Evolutionary conservation across 768 basidiomycete species (phyloP).

Genomic region (Trametes meyenii): DNA sequence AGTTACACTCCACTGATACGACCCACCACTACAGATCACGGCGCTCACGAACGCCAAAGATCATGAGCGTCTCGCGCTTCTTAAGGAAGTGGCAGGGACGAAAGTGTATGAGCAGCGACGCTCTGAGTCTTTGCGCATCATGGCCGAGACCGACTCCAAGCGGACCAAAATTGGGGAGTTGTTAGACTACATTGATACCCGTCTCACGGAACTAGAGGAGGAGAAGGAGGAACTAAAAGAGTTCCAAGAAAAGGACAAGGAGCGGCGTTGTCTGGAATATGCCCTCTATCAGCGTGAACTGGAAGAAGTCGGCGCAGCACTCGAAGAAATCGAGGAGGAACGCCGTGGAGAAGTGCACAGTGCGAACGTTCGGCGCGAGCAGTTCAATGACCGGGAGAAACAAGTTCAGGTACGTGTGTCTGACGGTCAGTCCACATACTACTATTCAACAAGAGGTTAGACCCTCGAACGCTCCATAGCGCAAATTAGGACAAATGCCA

Average conservation of each 20-base stretch:
- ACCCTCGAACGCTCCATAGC: conserved; percentile 73
- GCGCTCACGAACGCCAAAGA: conserved; percentile 97
- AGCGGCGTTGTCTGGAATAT: conserved; percentile 92
- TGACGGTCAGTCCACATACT: background rate
- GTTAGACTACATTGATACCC: conserved; percentile 87
- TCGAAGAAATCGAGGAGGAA: conserved; percentile 88
- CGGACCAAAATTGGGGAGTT: conserved; percentile 89
- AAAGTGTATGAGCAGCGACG: conserved; percentile 97
- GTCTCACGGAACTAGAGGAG: conserved; percentile 90
- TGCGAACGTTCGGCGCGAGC: conserved; percentile 79
- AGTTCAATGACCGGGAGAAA: conserved; percentile 82
- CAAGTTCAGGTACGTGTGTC: conserved; percentile 68
- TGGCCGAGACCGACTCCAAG: conserved; percentile 95
- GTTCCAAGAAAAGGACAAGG: conserved; percentile 95
- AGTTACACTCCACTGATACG: background rate
- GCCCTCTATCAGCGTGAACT: conserved; percentile 90
- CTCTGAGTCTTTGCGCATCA: conserved; percentile 90
- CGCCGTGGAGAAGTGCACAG: conserved; percentile 80
- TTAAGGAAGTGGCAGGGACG: conserved; percentile 98
- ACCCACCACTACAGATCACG: conserved; percentile 65
- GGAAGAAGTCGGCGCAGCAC: conserved; percentile 81
- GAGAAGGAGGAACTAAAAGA: conserved; percentile 98
- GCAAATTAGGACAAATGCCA: conserved; percentile 66
- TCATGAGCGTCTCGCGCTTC: conserved; percentile 86
- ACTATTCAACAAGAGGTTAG: conserved; percentile 39